Evolutionary conservation across 2,329 filamentous ascomycete species (phyloP), one percentile per base, ranked within the genome.

Genomic region (Rugonectria rugulosa): DNA sequence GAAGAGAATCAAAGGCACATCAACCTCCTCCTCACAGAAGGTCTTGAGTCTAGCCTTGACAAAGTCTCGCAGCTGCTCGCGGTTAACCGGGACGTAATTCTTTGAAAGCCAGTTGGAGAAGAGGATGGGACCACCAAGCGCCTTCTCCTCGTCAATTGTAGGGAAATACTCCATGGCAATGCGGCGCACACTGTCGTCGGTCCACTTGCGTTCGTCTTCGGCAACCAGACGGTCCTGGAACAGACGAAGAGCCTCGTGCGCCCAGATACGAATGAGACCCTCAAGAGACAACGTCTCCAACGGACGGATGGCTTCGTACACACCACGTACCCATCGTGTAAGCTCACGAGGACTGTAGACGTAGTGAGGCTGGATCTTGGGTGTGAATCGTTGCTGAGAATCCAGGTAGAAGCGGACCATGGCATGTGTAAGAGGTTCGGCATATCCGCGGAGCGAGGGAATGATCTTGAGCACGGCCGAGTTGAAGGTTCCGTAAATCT

Each of bases 41-140:
- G 95, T 99, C 80, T 90, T 94, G 57, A 99, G 85, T 70, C 95
- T 88, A 46, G 95, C 95, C 77, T 97, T 98, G 72, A 99, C 95
- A 66, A 98, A 99, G 64, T 98, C 95, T 65, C 96, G 88, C 31
- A 99, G 82, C 68, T 96, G 90, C 71, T 99, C 95, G 64, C 95
- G 90, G 68, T 97, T 92, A 32, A 99, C 95, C 6, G 95, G 95
- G 10, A 98, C 87, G 70, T 99, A 99, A 73, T 99, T 91, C 85
- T 97, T 98, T 11, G 94, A 98, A 6, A 99, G 83, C 95, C 95
- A 99, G 77, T 99, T 99, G 6, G 96, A 99, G 82, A 96, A 99
- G 52, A 99, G 79, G 50, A 99, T 98, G 1, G 95, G 96, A 0
- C 92, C 92, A 62, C 91, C 90, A 24, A 99, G 84, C 42, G 95